Evolutionary conservation across 2,329 filamentous ascomycete species (phyloP), one percentile per base, ranked within the genome.

Genomic region (Magnaporthiopsis rhizophila): DNA sequence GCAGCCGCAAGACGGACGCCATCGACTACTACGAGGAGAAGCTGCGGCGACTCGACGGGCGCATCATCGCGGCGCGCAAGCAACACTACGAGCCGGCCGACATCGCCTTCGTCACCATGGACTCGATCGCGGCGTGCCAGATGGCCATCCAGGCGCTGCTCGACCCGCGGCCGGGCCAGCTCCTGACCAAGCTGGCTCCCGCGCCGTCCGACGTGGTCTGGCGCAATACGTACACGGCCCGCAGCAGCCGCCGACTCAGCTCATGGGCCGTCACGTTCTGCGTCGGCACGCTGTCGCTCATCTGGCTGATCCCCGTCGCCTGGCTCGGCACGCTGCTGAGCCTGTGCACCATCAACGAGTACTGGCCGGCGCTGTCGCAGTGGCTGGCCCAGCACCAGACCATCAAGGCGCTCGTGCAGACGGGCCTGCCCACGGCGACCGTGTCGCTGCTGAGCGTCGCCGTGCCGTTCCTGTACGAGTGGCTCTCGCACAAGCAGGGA

Each of bases 141-240:
- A 97, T 98, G 92, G 91, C 93, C 30, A 91, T 97, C 58, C 95
- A 99, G 76, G 93, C 95, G 4, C 88, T 96, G 13, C 86, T 99
- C 63, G 94, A 98, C 72, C 92, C 95, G 3, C 89, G 90, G 13
- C 95, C 96, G 0, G 88, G 93, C 65, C 89, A 90, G 66, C 83
- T 99, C 7, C 80, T 97, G 64, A 93, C 94, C 11, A 93, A 92
- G 66, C 84, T 90, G 34, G 93, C 94, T 3, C 95, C 95, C 0
- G 88, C 94, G 2, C 95, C 95, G 0, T 87, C 90, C 0, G 94
- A 98, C 73, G 88, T 99, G n/a, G 86, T 98, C 13, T 99, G 96
- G 95, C 83, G 83, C 67, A 97, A 98, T 72, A 98, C 92, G 0
- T 99, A 99, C 72, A 78, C 92, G 2, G 85, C 90, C 7, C 87